Evolutionary conservation across 169 alveolate species (phyloP).

Genomic region (Prorocentrum cordatum): DNA sequence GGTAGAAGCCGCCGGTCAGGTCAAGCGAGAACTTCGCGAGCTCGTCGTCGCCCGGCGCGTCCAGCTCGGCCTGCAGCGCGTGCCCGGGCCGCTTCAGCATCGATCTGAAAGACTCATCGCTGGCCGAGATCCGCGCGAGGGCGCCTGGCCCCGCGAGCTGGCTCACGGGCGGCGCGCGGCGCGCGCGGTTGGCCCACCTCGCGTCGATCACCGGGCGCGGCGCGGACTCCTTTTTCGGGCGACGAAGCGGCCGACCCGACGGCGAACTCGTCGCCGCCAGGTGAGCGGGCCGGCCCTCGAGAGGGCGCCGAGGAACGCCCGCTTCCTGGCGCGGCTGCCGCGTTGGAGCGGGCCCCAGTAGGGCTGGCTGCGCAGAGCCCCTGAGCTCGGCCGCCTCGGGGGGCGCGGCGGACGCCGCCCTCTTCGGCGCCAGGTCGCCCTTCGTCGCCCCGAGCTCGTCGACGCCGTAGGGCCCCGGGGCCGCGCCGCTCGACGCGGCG

Average conservation of each 20-base stretch:
- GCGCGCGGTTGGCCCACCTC: background rate
- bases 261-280: background rate
- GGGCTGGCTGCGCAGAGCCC: no score
- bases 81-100: background rate
- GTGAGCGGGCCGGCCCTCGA: background rate
- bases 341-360: background rate
- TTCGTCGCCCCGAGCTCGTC: background rate
- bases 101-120: background rate
- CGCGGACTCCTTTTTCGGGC: background rate
- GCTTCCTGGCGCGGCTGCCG: background rate
- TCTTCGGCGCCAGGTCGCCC: background rate
- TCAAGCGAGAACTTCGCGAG: background rate
- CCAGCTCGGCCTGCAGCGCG: background rate
- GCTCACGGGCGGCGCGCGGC: background rate
- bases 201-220: background rate
- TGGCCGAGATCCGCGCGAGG: background rate
- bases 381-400: background rate
- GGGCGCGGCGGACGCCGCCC: background rate
- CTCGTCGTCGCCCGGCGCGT: background rate
- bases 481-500: background rate
- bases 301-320: background rate
- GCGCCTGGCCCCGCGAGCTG: background rate
- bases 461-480: background rate
- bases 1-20: background rate
- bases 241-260: background rate